These are phyloP conservation scores for Anaeramoeba flamelloides DNA, from an alignment of 78 protist species.

Conservation along the genomic window DNA sequence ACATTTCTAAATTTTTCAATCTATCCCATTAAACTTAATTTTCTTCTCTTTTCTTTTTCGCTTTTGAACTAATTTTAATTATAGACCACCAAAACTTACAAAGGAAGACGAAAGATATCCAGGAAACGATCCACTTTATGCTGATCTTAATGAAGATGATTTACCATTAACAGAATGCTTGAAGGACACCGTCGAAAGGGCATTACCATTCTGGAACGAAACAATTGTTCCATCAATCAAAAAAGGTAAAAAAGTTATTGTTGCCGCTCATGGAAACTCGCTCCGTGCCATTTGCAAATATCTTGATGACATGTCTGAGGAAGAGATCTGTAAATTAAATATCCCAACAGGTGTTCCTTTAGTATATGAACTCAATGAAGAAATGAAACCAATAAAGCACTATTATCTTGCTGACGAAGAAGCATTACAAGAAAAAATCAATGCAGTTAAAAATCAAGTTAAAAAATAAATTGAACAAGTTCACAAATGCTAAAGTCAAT, in stretches of 20 bases:
- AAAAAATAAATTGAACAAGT: too few species aligned
- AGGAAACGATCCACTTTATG: constrained; percentile 41
- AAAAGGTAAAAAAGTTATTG: constrained; percentile 51
- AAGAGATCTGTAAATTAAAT: constrained; percentile 44
- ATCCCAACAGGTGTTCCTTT: constrained; percentile 73
- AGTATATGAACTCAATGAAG: constrained; percentile 46
- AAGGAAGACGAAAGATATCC: constrained; percentile 35
- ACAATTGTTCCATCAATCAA: constrained; percentile 18
- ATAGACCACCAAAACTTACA: constrained; percentile 61
- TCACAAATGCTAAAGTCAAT: too few species aligned
- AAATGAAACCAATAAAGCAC: constrained; percentile 12
- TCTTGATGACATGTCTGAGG: constrained; percentile 51
- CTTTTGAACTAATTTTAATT: too few species aligned
- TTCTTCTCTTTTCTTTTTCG: too few species aligned
- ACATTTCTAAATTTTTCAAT: too few species aligned
- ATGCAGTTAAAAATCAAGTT: too few species aligned
- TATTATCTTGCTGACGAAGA: too few species aligned
- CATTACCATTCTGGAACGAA: constrained; percentile 10
- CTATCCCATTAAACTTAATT: too few species aligned
- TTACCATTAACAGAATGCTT: constrained; percentile 64
- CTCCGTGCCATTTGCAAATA: constrained; percentile 71
- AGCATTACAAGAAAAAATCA: too few species aligned
- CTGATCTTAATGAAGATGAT: constrained; percentile 12
- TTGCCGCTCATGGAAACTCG: constrained; percentile 80
- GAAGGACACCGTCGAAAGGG: constrained; percentile 8